phyloP scores from a whole-genome alignment of 257 asterid genomes.

The Capsicum pubescens region DNA sequence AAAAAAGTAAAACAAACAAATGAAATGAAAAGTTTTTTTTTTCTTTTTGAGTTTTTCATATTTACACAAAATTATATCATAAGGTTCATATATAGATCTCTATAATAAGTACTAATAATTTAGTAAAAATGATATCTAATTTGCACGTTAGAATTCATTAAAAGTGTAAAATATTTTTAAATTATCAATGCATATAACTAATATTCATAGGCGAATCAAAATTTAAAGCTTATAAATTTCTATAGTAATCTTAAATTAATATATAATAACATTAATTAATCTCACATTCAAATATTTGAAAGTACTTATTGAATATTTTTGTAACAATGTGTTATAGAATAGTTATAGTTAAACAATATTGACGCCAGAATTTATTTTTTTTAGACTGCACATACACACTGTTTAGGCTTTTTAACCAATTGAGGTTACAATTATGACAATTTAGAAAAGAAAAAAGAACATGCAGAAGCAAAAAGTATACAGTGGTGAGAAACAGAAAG shows the following conservation, averaged over 20 bases:
- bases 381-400: background rate
- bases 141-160: background rate
- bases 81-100: background rate
- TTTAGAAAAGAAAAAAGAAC: background rate
- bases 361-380: background rate
- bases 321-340: no score
- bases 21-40: no score
- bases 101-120: background rate
- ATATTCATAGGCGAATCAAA: background rate
- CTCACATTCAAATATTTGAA: no score
- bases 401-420: background rate
- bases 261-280: no score
- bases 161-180: background rate
- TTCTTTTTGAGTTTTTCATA: background rate
- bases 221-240: background rate
- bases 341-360: background rate
- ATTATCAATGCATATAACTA: background rate
- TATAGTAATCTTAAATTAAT: background rate
- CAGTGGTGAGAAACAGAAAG: background rate
- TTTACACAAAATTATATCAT: background rate
- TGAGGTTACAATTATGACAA: background rate
- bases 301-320: background rate
- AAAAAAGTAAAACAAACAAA: no score
- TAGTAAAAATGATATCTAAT: no score
- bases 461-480: background rate